A percentile compares a stretch with the other conserved stretches of the same genome.
Conservation (phyloP, 2,329 filamentous ascomycete genomes). For the Blumeria graminis region DNA sequence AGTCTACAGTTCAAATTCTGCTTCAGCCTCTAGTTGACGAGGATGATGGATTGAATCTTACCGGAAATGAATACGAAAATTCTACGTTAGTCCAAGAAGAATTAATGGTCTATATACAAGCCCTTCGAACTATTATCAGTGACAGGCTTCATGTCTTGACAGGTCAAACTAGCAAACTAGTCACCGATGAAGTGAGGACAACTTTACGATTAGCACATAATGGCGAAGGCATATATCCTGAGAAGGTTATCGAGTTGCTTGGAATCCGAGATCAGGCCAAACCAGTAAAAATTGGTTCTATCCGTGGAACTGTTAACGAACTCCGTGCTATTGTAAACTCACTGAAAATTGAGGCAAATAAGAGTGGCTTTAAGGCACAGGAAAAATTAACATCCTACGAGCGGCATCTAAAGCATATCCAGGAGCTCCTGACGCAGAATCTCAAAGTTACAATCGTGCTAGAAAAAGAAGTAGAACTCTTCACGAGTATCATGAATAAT, state of each 20-base stretch:
- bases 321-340: constrained; percentile 37
- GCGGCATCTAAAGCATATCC: constrained; percentile 34
- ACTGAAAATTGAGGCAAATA: constrained; percentile 31
- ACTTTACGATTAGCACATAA: constrained; percentile 35
- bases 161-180: constrained; percentile 51
- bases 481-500: constrained; percentile 58
- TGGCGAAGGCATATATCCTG: constrained; percentile 46
- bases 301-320: constrained; percentile 46
- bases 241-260: constrained; percentile 30
- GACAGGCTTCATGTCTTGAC: constrained; percentile 58
- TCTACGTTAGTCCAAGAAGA: constrained; percentile 77
- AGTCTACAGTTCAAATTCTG: constrained; percentile 46
- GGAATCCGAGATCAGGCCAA: constrained; percentile 22
- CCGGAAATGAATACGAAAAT: constrained; percentile 73
- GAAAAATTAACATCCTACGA: constrained; percentile 42
- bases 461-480: constrained; percentile 51
- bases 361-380: constrained; percentile 28
- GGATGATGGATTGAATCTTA: constrained; percentile 48
- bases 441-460: constrained; percentile 23
- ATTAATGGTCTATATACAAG: constrained; percentile 66
- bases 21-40: constrained; percentile 60
- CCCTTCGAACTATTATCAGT: constrained; percentile 47
- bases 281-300: constrained; percentile 29
- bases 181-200: constrained; percentile 44
- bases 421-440: constrained; percentile 27